These are phyloP conservation scores for Ophiocordyceps unilateralis DNA, from an alignment of 2,329 filamentous ascomycete species.

Conservation along the genomic window DNA sequence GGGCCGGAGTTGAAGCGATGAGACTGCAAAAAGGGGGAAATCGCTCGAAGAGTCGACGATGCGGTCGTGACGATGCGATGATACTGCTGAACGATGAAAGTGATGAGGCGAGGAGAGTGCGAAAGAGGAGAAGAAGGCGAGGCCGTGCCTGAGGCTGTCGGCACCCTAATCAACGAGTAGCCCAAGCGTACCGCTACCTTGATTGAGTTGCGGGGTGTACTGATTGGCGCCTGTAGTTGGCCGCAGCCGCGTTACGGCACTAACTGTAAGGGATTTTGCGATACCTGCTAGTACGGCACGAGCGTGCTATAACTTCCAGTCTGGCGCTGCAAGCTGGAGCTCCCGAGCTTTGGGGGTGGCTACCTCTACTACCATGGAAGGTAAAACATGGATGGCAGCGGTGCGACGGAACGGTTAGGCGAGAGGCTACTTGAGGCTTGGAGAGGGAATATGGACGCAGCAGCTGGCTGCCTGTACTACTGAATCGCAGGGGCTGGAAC, in stretches of 20 bases:
- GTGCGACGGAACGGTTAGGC: not conserved
- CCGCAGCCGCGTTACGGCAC: not conserved
- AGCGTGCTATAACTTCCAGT: too few relatives aligned
- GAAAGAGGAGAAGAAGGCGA: not conserved
- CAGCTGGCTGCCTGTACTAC: too few relatives aligned
- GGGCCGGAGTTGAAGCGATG: not conserved
- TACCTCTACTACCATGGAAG: too few relatives aligned
- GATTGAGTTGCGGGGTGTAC: not conserved
- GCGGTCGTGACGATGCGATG: not conserved
- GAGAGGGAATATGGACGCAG: too few relatives aligned
- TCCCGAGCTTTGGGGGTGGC: too few relatives aligned
- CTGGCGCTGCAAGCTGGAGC: too few relatives aligned
- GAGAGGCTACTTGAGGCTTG: not conserved
- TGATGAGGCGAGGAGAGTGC: not conserved
- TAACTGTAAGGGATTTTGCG: not conserved
- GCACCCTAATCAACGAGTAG: too few relatives aligned
- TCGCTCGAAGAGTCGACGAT: not conserved
- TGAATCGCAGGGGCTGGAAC: too few relatives aligned
- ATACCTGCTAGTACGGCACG: not conserved
- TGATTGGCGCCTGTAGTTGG: not conserved
- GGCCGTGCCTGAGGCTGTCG: not conserved
- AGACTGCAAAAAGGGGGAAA: too few relatives aligned
- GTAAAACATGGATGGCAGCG: not conserved
- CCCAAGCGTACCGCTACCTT: not conserved
- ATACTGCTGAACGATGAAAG: not conserved